Base-by-base conservation (phyloP, 2,329 filamentous ascomycete genomes). In the Sclerotinia subarctica region DNA sequence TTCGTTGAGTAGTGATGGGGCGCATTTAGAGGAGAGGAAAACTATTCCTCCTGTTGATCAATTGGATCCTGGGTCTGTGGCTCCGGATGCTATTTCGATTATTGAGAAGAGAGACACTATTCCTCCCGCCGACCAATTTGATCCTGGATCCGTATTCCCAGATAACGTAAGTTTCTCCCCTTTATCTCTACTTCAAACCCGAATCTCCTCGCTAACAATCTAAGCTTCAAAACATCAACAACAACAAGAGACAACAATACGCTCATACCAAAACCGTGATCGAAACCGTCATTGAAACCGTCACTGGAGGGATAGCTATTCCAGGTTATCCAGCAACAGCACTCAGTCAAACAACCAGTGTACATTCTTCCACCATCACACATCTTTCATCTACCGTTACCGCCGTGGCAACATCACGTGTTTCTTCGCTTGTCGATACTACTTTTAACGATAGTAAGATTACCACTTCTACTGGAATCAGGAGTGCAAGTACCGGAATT, bases 221-320 rank as follows among this genome's bases (percentile, higher is more conserved):
- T 8, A 13, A 66, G 29, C 15, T 57, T 13, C 13, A 42, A 42
- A 44, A 42, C 3, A 32, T 35, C 4, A 57, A 47, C 4, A 57
- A 66, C 21, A 26, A 66, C 0, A 66, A 47, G 47, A 42, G 63
- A 26, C 19, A 66, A 57, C 42, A 47, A 24, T 57, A 66, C 21
- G 42, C 46, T 2, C 59, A 62, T 32, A 62, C 64, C 13, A n/a
- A n/a, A 24, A 66, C 64, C 2, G 11, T 58, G 10, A 52, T 59
- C 32, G 44, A 15, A 7, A 60, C 54, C n/a, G 42, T 66, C 10
- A 19, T 60, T 19, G 44, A 66, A 44, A 67, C 54, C 1, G 35
- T 67, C 54, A 57, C 54, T 1, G 42, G 52, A 1, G 64, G 64
- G 15, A 5, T 67, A 8, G 56, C 32, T 32, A 67, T 62, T 8